phyloP scores from a whole-genome alignment of 495 filamentous ascomycete genomes.

The Cercophora samala region DNA sequence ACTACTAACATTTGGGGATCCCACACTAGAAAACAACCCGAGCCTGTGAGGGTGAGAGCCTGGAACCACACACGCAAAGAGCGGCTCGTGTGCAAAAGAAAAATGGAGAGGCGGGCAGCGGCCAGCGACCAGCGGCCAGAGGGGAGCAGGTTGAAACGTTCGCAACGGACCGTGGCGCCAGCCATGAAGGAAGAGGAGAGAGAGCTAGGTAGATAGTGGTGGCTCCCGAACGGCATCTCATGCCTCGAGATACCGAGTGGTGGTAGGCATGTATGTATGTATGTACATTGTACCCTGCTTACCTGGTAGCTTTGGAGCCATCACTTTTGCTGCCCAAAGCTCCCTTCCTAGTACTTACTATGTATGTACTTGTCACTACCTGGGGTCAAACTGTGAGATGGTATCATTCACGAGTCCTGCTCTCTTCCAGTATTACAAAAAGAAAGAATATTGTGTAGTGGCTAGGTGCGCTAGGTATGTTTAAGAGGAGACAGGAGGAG shows the following conservation, averaged over 20 bases:
- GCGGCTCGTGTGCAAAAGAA: constrained; percentile 17
- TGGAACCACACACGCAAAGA: constrained; percentile 8
- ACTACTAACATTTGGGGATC: constrained; percentile 11
- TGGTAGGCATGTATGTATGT: neutral
- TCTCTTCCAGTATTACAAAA: too few relatives aligned
- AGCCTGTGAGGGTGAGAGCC: constrained; percentile 1
- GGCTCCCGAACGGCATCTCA: neutral
- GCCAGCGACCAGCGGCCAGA: neutral
- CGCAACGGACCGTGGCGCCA: neutral
- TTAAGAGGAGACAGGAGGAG: neutral
- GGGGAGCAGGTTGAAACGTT: constrained; percentile 8
- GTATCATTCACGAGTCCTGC: too few relatives aligned
- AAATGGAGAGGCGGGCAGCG: constrained; percentile 1
- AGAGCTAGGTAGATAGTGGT: too few relatives aligned
- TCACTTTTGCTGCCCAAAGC: constrained; percentile 18
- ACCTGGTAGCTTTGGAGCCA: neutral
- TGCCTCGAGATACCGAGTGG: neutral
- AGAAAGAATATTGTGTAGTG: too few relatives aligned
- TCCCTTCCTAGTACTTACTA: neutral
- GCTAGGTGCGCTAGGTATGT: too few relatives aligned
- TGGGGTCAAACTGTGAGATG: neutral
- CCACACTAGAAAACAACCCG: constrained; percentile 11
- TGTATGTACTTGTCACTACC: neutral
- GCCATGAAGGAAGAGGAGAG: too few relatives aligned
- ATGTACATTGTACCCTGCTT: neutral